A percentile compares a stretch with the other conserved stretches of the same genome.
These are phyloP conservation scores for Rhodotorula kratochvilovae DNA, from an alignment of 768 basidiomycete species.

Conservation along the genomic window DNA sequence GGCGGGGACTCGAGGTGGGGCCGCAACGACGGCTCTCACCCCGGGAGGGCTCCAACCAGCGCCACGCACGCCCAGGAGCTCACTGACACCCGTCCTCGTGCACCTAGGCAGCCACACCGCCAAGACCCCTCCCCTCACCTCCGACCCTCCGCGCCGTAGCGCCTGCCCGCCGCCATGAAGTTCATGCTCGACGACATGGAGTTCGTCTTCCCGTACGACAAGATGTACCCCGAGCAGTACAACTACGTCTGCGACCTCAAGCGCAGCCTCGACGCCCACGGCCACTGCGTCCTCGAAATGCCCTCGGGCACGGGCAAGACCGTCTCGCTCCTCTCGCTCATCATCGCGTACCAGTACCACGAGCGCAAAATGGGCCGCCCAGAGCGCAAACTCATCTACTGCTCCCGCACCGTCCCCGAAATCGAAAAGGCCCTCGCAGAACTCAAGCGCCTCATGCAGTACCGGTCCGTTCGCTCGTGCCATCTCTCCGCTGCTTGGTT, in stretches of 20 bases:
- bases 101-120: too few relatives aligned
- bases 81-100: too few relatives aligned
- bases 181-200: constrained; percentile 36
- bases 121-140: too few relatives aligned
- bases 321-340: constrained; percentile 86
- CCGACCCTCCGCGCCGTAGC: neutral
- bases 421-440: constrained; percentile 97
- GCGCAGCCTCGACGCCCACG: constrained; percentile 88
- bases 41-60: too few relatives aligned
- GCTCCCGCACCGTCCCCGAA: constrained; percentile 97
- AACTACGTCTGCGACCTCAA: constrained; percentile 99
- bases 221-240: constrained; percentile 98
- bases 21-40: too few relatives aligned
- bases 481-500: too few relatives aligned
- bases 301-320: constrained; percentile 99
- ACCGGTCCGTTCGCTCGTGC: constrained; percentile 58
- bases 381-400: constrained; percentile 89
- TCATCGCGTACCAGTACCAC: constrained; percentile 96
- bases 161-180: constrained; percentile 11
- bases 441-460: constrained; percentile 85
- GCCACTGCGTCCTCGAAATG: constrained; percentile 99
- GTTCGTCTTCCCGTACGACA: constrained; percentile 83
- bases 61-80: too few relatives aligned
- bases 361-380: constrained; percentile 50
- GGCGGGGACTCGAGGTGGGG: too few relatives aligned